These are phyloP conservation scores for Sarocladium brachiariae DNA, from an alignment of 2,329 filamentous ascomycete species.

Conservation along the genomic window DNA sequence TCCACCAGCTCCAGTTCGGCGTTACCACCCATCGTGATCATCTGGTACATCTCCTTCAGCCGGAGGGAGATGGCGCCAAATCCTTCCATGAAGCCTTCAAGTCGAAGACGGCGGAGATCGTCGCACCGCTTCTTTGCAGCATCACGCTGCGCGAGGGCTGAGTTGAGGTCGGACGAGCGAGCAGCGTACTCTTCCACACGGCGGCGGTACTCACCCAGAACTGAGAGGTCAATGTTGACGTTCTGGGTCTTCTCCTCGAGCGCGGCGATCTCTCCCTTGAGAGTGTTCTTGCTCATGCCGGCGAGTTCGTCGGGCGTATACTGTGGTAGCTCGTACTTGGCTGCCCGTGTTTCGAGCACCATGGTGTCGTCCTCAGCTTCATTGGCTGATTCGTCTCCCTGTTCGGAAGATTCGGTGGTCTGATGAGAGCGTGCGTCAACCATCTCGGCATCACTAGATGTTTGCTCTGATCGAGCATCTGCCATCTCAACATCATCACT, in stretches of 20 bases:
- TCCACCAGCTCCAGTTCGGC: conserved; percentile 96
- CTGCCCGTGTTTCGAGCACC: conserved; percentile 6
- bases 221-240: conserved; percentile 78
- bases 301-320: conserved; percentile 68
- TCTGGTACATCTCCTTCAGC: conserved; percentile 99
- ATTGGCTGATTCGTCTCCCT: conserved; percentile 19
- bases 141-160: conserved; percentile 72
- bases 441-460: conserved; percentile 16
- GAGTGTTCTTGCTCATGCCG: conserved; percentile 55
- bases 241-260: conserved; percentile 71
- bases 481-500: conserved; percentile 13
- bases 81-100: conserved; percentile 98
- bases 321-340: conserved; percentile 57
- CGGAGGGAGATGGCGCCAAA: conserved; percentile 90
- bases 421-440: conserved; percentile 15
- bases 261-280: conserved; percentile 55
- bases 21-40: conserved; percentile 99
- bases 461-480: conserved; percentile 4
- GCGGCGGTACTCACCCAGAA: conserved; percentile 81
- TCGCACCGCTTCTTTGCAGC: conserved; percentile 86
- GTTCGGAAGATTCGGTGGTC: conserved; percentile 6
- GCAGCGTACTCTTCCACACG: conserved; percentile 76
- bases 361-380: conserved; percentile 21
- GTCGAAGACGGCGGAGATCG: conserved; percentile 78
- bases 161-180: conserved; percentile 76